Conservation (phyloP, 2,329 filamentous ascomycete species). For the Purpureocillium lavendulum region DNA sequence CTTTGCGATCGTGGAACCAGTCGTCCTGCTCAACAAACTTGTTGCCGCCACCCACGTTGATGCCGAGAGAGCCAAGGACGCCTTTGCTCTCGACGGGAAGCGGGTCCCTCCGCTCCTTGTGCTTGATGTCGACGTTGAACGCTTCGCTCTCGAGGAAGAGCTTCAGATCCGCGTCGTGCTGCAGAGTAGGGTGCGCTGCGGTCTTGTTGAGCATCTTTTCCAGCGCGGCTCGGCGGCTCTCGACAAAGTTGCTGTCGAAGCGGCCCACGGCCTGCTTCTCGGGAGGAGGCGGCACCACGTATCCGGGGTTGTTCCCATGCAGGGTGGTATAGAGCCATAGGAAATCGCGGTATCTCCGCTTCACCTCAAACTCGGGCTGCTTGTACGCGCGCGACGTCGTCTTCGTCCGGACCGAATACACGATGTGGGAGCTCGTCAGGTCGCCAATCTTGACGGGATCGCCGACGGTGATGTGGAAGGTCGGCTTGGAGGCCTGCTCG, state of each 20-base stretch:
- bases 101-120: slow-evolving; percentile 88
- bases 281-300: slow-evolving; percentile 90
- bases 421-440: slow-evolving; percentile 92
- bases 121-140: slow-evolving; percentile 94
- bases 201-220: slow-evolving; percentile 99
- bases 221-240: slow-evolving; percentile 79
- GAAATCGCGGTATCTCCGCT: slow-evolving; percentile 90
- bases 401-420: slow-evolving; percentile 94
- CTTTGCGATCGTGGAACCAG: slow-evolving; percentile 95
- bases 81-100: slow-evolving; percentile 86
- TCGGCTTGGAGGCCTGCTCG: slow-evolving; percentile 88
- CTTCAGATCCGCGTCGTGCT: slow-evolving; percentile 90
- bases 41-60: slow-evolving; percentile 64
- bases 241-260: slow-evolving; percentile 95
- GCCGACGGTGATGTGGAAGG: slow-evolving; percentile 82
- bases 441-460: slow-evolving; percentile 98
- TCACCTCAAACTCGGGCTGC: slow-evolving; percentile 86
- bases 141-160: slow-evolving; percentile 94
- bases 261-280: slow-evolving; percentile 97
- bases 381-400: slow-evolving; percentile 95
- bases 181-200: slow-evolving; percentile 78
- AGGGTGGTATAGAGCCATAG: slow-evolving; percentile 95
- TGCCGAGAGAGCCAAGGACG: slow-evolving; percentile 76
- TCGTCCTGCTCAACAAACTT: slow-evolving; percentile 99
- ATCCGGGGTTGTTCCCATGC: slow-evolving; percentile 88